A percentile compares a stretch with the other conserved stretches of the same genome.
These are phyloP conservation scores for Entrophospora sp. DNA, from an alignment of 192 early-diverging fungal species.

Conservation along the genomic window DNA sequence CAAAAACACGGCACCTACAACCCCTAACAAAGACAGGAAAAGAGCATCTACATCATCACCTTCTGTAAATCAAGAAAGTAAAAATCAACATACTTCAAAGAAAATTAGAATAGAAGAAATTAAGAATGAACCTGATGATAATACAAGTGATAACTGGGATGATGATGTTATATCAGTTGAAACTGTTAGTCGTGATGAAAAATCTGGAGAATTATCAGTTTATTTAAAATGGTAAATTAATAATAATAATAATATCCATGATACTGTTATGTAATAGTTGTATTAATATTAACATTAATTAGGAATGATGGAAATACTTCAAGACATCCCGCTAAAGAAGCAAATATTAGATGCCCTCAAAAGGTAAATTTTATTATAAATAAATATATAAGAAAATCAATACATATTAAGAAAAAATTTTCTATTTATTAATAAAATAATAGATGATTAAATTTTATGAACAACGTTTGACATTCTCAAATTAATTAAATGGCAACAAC, in stretches of 20 bases:
- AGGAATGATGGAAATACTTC: constrained; percentile 19
- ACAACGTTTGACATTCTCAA: constrained; percentile 21
- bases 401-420: too few species aligned
- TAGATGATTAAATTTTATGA: constrained; percentile 23
- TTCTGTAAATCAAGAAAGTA: neutral
- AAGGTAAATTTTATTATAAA: constrained; percentile 5
- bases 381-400: too few species aligned
- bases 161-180: constrained; percentile 6
- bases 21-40: neutral
- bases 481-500: too few species aligned
- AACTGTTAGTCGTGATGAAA: constrained; percentile 21
- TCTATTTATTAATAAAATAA: too few species aligned
- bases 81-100: neutral
- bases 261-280: too few species aligned
- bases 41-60: neutral
- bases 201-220: constrained; percentile 17
- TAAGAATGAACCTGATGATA: neutral
- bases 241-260: too few species aligned
- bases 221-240: constrained; percentile 18
- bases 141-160: constrained; percentile 12
- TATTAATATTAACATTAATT: too few species aligned
- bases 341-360: constrained; percentile 15
- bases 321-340: constrained; percentile 17
- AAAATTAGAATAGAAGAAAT: neutral
- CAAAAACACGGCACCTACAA: neutral